A percentile compares a stretch with the other conserved stretches of the same genome.
phyloP scores from a whole-genome alignment of 192 early-diverging fungal genomes.

The Lobulomyces angularis region DNA sequence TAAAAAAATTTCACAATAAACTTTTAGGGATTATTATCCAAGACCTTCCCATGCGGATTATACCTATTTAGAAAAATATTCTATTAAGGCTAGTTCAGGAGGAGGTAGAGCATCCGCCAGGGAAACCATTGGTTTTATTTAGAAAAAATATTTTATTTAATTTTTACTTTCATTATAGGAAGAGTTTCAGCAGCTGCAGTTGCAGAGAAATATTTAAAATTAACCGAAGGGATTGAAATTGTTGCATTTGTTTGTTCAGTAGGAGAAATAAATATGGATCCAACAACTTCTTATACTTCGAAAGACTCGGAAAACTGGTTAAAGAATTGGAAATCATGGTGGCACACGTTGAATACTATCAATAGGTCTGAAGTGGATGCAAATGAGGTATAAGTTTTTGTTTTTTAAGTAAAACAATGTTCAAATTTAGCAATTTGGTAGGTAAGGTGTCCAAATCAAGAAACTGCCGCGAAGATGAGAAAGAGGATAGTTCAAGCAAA shows the following conservation, averaged over 20 bases:
- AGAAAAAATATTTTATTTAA: neutral
- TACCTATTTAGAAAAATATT: constrained; percentile 93
- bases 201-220: constrained; percentile 89
- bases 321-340: constrained; percentile 39
- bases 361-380: constrained; percentile 63
- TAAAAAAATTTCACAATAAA: too few relatives aligned
- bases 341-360: constrained; percentile 51
- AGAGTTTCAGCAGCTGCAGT: constrained; percentile 93
- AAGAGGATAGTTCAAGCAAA: constrained; percentile 70
- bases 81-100: constrained; percentile 85
- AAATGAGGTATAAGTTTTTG: too few relatives aligned
- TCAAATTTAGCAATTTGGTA: too few relatives aligned
- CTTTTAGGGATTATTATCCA: constrained; percentile 90
- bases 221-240: constrained; percentile 73
- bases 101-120: constrained; percentile 89
- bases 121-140: constrained; percentile 71
- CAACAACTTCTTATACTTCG: constrained; percentile 33
- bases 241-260: constrained; percentile 90
- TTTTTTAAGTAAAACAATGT: too few relatives aligned
- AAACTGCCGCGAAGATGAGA: constrained; percentile 63
- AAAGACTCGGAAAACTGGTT: constrained; percentile 46
- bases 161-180: constrained; percentile 30
- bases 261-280: constrained; percentile 64
- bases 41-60: constrained; percentile 96
- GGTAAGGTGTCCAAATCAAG: constrained; percentile 76